Evolutionary conservation across 2,329 filamentous ascomycete species (phyloP).

Genomic region (Alternaria arbusti): DNA sequence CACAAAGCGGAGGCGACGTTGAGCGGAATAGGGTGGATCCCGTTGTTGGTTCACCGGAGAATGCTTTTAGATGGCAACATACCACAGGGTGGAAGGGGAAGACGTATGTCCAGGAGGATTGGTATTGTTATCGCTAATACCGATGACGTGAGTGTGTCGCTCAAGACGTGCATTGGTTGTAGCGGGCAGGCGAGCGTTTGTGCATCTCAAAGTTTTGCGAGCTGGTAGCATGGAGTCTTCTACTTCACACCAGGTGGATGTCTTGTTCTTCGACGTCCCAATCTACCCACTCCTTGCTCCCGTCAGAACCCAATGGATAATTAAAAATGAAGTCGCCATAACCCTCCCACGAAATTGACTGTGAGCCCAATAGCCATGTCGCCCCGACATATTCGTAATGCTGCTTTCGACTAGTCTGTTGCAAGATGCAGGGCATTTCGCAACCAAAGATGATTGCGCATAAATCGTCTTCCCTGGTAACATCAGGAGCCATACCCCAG

Average conservation of each 20-base stretch:
- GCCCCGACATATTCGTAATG: neutral
- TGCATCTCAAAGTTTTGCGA: neutral
- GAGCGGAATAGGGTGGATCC: neutral
- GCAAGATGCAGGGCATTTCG: neutral
- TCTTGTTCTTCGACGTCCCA: constrained; percentile 14
- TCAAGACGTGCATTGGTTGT: neutral
- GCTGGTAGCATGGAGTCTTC: neutral
- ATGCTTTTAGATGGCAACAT: neutral
- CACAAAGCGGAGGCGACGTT: no score
- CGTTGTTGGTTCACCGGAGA: neutral
- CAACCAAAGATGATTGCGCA: neutral
- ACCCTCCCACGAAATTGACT: neutral
- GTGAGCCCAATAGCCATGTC: neutral
- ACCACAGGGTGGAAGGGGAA: neutral
- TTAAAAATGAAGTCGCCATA: no score
- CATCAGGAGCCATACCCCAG: neutral
- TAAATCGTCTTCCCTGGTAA: neutral
- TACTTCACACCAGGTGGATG: neutral
- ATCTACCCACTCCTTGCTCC: constrained; percentile 18
- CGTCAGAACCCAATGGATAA: neutral
- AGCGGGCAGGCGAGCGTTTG: neutral
- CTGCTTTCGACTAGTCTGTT: neutral
- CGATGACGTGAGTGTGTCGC: neutral
- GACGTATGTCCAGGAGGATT: neutral
- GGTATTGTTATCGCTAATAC: neutral